Percentiles rank a stretch among this genome's conserved stretches.
Evolutionary conservation across 1,139 yeast species (phyloP).

Genomic region (Protomyces inundatus): DNA sequence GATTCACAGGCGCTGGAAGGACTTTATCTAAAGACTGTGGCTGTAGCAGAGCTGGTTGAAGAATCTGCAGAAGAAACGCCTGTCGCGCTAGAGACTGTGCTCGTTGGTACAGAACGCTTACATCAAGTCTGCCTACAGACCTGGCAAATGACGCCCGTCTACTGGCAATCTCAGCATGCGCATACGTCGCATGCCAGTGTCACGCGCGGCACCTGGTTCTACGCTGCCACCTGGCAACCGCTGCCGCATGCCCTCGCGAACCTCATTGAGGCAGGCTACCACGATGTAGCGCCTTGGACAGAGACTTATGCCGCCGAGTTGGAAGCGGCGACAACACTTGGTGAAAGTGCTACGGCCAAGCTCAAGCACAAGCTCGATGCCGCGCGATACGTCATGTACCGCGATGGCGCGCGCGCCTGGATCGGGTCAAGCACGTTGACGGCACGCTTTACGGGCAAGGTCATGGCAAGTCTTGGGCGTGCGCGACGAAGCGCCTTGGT

Average conservation of each 20-base stretch:
- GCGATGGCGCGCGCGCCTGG: slow-evolving; percentile 9
- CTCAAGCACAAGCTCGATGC: slow-evolving; percentile 30
- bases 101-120: slow-evolving; percentile 41
- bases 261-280: slow-evolving; percentile 35
- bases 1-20: slow-evolving; percentile 14
- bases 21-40: not conserved
- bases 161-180: slow-evolving; percentile 38
- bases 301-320: slow-evolving; percentile 37
- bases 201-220: slow-evolving; percentile 40
- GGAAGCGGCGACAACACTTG: slow-evolving; percentile 37
- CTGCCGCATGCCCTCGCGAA: slow-evolving; percentile 38
- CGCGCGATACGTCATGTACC: slow-evolving; percentile 8
- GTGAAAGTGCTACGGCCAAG: slow-evolving; percentile 37
- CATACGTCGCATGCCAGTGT: slow-evolving; percentile 34
- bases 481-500: slow-evolving; percentile 1
- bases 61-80: not conserved
- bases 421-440: slow-evolving; percentile 3
- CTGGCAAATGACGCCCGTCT: slow-evolving; percentile 38
- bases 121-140: slow-evolving; percentile 37
- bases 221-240: slow-evolving; percentile 39
- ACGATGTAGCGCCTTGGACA: slow-evolving; percentile 39
- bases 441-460: slow-evolving; percentile 1
- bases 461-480: slow-evolving; percentile 10
- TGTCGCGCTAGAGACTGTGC: not conserved
- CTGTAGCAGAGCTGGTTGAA: not conserved